phyloP scores from a whole-genome alignment of 1,284 basidiomycete genomes.

The Sphaerobolus stellatus region DNA sequence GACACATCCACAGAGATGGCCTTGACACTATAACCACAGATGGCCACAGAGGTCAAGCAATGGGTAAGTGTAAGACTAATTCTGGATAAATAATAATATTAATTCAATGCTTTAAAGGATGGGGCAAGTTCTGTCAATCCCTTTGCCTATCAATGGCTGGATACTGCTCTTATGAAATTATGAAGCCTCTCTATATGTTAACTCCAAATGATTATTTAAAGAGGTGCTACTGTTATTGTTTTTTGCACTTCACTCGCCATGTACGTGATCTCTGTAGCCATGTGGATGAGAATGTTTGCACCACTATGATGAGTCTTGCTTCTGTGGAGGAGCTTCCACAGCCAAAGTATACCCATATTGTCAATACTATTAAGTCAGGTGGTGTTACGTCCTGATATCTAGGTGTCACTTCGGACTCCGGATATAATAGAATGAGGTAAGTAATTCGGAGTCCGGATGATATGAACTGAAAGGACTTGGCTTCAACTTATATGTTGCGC shows the following conservation, averaged over 20 bases:
- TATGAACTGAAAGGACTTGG: too few relatives aligned
- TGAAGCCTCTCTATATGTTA: not conserved
- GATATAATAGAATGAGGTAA: too few relatives aligned
- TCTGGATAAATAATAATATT: not conserved
- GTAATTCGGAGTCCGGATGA: too few relatives aligned
- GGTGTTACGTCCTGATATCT: too few relatives aligned
- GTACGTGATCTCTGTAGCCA: not conserved
- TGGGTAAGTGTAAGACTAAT: slow-evolving; percentile 13
- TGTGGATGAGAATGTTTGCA: not conserved
- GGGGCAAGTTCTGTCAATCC: not conserved
- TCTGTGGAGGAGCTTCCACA: not conserved
- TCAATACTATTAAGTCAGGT: too few relatives aligned
- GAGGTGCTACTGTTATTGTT: slow-evolving; percentile 6
- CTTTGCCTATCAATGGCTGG: not conserved
- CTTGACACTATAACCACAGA: slow-evolving; percentile 24
- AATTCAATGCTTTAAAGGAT: not conserved
- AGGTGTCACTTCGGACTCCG: too few relatives aligned
- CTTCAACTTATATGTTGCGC: too few relatives aligned
- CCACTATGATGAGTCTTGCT: slow-evolving; percentile 9
- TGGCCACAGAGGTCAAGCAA: slow-evolving; percentile 27
- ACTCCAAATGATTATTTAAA: slow-evolving; percentile 7
- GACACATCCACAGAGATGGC: slow-evolving; percentile 25
- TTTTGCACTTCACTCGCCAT: slow-evolving; percentile 7
- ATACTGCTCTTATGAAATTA: not conserved
- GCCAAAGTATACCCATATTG: too few relatives aligned